Evolutionary conservation across 139 green algal genomes (phyloP), one percentile per base, ranked within the genome.

Genomic region (Tetradesmus lagerheimii): DNA sequence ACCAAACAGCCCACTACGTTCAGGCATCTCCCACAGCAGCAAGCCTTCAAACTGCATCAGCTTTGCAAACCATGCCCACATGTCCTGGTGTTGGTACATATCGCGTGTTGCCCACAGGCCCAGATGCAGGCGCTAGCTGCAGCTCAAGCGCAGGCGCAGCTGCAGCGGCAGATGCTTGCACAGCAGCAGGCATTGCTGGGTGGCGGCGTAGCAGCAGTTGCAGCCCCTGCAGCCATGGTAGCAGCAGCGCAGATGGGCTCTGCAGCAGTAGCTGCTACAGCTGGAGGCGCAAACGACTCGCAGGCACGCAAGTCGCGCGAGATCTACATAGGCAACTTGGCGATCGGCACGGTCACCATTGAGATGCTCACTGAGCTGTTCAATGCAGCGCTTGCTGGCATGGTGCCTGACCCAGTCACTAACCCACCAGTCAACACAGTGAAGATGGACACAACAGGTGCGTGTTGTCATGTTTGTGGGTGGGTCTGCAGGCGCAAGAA

Each of bases 241-340:
- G 31, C 80, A 37, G 45, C 64, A 78, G 45, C 86, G 8, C 37
- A 38, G 53, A 25, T 34, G 3, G 85, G 64, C 34, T 31, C 43
- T 20, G 41, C 64, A 71, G 35, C 85, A 38, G 53, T 45, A 4
- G 76, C 77, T 43, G 79, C 62, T 29, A 43, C 23, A 41, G 78
- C 79, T 39, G 57, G 14, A 3, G 31, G 2, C 29, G 62, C 50
- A 64, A 71, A 95, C 93, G 91, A 41, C 9, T 27, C 50, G 5
- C 25, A 53, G 20, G 86, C 86, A 11, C 76, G 86, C 27, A 97
- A 97, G 91, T 93, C 96, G 86, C 92, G 96, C 1, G 96, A 98
- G 82, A 94, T 98, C 45, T 98, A 98, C 86, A 95, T 98, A 0
- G 97, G 97, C 86, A 99, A 99, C 94, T 91, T 98, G 57, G 95